Base-by-base conservation (phyloP, 192 early-diverging fungal species). In the Entomortierella parvispora region DNA sequence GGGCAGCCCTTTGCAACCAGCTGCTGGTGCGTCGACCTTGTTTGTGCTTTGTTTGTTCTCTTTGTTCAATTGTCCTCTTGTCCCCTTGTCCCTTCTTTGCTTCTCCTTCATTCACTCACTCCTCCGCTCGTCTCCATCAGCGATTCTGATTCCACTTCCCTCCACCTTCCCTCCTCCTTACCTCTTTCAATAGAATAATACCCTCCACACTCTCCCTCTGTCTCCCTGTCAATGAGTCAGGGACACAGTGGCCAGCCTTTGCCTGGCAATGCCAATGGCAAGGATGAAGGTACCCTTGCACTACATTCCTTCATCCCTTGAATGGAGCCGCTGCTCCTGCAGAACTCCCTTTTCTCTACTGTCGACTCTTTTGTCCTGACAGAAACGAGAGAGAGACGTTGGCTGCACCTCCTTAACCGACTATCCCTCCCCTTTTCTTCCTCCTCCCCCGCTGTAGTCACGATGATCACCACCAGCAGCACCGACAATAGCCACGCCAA, bases 401-500 rank as follows among this genome's bases (percentile, higher is more conserved):
- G 37, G 12, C 37, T 12, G 12, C 12, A 40, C 37, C 37, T 40
- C 37, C 37, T 40, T 40, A 40, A 40, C 37, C n/a, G 8, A 34
- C 43, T 26, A 3, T n/a, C 51, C 31, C 48, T 18, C 15, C 12
- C 20, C n/a, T n/a, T n/a, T n/a, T 29, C 37, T 37, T 32, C 2
- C 14, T 29, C 25, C n/a, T 5, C 20, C 18, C 20, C 22, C 45
- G 6, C 29, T 9, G 15, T 57, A 46, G 26, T 10, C 25, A 44
- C 64, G 9, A 59, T 34, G 52, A 57, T 33, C 58, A 68, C 58
- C 40, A 47, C 40, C 29, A 47, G 29, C 2, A 67, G 26, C 45
- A 76, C 42, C 57, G 65, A 49, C 20, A 59, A 47, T 26, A 62
- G 25, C 42, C 37, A 53, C 1, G 32, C 15, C 45, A 58, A 18